Base-by-base conservation (phyloP, 208 protist species). In the Acanthamoeba castellanii region DNA sequence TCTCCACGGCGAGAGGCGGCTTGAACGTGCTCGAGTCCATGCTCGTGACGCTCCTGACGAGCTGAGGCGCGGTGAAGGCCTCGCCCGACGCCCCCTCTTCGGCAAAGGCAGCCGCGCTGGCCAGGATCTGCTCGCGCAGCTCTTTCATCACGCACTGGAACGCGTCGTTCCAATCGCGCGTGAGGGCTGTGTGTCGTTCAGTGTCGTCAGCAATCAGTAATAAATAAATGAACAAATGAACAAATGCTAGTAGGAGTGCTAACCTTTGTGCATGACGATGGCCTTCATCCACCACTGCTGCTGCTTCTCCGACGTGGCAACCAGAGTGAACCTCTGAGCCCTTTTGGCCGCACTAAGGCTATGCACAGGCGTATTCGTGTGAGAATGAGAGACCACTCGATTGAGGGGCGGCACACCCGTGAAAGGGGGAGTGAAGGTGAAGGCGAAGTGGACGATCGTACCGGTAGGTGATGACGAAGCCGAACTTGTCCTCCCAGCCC, bases 221-320 rank as follows among this genome's bases (percentile, higher is more conserved):
- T 59, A 25, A 18, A 57, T 3, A 9, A 57, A 57, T 18, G 16
- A 57, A 57, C 14, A 57, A 57, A 57, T 20, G 52, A 57, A 57
- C 14, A 9, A 18, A 9, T 57, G 52, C 14, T 2, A 0, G 37
- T 0, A 37, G 37, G 37, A 37, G 37, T 37, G 37, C 37, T 37
- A 3, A 37, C 66, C 66, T 22, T 72, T 32, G 66, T 72, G 66
- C 66, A 72, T 72, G n/a, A 72, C 16, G 66, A 72, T 14, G 66
- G 66, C 66, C 30, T 72, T 72, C n/a, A 72, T 72, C 66, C 66
- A 72, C 66, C 66, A 72, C 66, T 72, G 66, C 30, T 72, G 66
- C 3, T 30, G 30, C 9, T 30, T 37, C 66, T 72, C 66, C 7
- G n/a, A 37, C 1, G 30, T 72, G 66, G 66, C 30, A 8, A 72